Percentiles rank a stretch among this genome's conserved stretches.
phyloP scores from a whole-genome alignment of 2,329 filamentous ascomycete genomes.

The Xylariales sp. region DNA sequence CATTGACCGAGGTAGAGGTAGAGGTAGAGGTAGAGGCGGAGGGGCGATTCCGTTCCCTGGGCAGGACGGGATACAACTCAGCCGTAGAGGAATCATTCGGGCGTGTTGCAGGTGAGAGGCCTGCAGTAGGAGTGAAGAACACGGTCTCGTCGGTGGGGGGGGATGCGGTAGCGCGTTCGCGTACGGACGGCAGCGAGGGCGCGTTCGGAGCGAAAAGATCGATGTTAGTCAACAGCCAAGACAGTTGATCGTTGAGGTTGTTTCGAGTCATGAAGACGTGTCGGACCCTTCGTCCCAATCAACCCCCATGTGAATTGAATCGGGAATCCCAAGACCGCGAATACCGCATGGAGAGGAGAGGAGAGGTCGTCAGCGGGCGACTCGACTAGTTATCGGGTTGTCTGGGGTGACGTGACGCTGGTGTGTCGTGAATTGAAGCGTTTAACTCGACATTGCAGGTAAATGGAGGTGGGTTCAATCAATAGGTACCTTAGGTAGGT shows the following conservation, averaged over 20 bases:
- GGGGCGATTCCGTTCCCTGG: conserved; percentile 32
- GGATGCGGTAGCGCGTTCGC: conserved; percentile 43
- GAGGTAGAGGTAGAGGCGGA: conserved; percentile 8
- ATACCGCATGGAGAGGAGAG: conserved; percentile 1
- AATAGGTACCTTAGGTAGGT: neutral
- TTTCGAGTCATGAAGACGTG: conserved; percentile 70
- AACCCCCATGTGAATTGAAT: conserved; percentile 48
- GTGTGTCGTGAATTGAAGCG: neutral
- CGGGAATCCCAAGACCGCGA: conserved; percentile 32
- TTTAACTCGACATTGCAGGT: neutral
- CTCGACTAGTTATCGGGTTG: conserved; percentile 18
- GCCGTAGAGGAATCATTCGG: conserved; percentile 29
- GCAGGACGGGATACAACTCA: conserved; percentile 42
- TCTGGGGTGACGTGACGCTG: neutral
- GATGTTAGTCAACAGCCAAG: conserved; percentile 66
- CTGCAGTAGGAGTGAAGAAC: conserved; percentile 37
- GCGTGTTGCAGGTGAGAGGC: conserved; percentile 39
- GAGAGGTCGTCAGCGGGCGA: conserved; percentile 6
- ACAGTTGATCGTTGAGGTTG: conserved; percentile 67
- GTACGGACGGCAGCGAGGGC: conserved; percentile 52
- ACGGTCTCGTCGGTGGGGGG: conserved; percentile 44
- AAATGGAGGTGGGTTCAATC: neutral
- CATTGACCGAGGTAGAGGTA: conserved; percentile 41
- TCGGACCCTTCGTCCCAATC: conserved; percentile 52
- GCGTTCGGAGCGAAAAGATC: conserved; percentile 55